These are phyloP conservation scores for Skeletonema menzelii DNA, from an alignment of 108 stramenopile species.

Conservation along the genomic window DNA sequence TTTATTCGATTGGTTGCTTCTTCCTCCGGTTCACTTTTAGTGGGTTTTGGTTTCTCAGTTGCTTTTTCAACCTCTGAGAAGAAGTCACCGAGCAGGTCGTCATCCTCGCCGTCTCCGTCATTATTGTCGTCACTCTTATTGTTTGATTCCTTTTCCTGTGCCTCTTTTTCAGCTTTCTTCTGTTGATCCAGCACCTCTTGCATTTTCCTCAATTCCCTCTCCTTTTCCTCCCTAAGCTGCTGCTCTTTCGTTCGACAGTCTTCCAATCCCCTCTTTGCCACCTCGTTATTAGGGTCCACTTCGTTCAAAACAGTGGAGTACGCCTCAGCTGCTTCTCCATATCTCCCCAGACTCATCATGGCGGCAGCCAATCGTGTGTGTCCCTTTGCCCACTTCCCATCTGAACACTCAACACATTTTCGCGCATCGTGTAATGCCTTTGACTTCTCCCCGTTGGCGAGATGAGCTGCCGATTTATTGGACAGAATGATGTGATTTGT, in stretches of 20 bases:
- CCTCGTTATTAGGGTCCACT: conserved; percentile 55
- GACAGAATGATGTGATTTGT: conserved; percentile 58
- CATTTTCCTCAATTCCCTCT: conserved; percentile 23
- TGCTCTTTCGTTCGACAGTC: conserved; percentile 52
- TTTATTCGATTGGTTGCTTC: conserved; percentile 67
- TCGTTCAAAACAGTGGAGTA: conserved; percentile 58
- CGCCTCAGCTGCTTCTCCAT: conserved; percentile 55
- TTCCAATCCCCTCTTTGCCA: conserved; percentile 67
- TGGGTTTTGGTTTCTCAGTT: conserved; percentile 53
- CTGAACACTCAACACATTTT: conserved; percentile 49
- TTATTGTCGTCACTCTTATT: conserved; percentile 11
- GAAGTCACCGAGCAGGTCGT: conserved; percentile 82
- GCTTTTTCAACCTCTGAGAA: conserved; percentile 85
- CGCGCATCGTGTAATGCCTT: conserved; percentile 78
- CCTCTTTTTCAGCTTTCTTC: conserved; percentile 10
- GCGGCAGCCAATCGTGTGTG: conserved; percentile 80
- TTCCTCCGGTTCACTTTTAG: conserved; percentile 20
- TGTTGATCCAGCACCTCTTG: conserved; percentile 29
- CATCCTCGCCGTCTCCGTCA: conserved; percentile 45
- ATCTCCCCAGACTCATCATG: conserved; percentile 67
- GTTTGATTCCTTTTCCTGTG: background rate
- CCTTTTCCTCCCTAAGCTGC: conserved; percentile 24
- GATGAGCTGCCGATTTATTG: conserved; percentile 85
- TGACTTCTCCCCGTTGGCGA: conserved; percentile 69
- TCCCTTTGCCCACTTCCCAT: conserved; percentile 62